Conservation (phyloP, 2,329 filamentous ascomycete genomes). For the Phaeoacremonium minimum region DNA sequence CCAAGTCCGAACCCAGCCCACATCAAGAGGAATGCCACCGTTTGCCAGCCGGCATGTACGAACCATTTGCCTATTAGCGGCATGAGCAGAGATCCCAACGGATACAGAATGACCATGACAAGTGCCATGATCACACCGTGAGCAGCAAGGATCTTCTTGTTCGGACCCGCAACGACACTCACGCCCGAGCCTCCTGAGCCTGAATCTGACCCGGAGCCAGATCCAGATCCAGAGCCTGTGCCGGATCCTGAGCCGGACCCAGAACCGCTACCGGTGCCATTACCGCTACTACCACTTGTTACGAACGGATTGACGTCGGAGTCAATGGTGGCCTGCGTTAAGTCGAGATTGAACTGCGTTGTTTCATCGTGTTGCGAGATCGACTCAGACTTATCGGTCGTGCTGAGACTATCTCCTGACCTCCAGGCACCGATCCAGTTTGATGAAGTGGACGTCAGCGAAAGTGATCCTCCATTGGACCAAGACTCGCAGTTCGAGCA, state of each 20-base stretch:
- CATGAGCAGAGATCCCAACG: conserved; percentile 57
- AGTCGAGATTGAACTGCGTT: conserved; percentile 39
- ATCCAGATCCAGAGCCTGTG: conserved; percentile 4
- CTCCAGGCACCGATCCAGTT: conserved; percentile 54
- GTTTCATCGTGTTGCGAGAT: conserved; percentile 44
- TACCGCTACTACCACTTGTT: conserved; percentile 6
- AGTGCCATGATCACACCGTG: conserved; percentile 60
- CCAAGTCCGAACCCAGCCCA: conserved; percentile 58
- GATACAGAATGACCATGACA: conserved; percentile 55
- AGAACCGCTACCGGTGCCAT: conserved; percentile 1
- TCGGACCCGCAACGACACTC: conserved; percentile 14
- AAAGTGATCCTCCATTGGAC: conserved; percentile 35
- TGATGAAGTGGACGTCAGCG: conserved; percentile 31
- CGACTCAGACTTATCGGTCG: conserved; percentile 27
- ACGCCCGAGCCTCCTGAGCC: conserved; percentile 13
- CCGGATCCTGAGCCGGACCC: conserved; percentile 5
- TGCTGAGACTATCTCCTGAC: conserved; percentile 38
- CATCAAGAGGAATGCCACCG: conserved; percentile 49
- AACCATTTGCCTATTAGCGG: conserved; percentile 53
- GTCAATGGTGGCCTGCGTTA: conserved; percentile 39
- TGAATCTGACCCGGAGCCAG: conserved; percentile 4
- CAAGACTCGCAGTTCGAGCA: conserved; percentile 50
- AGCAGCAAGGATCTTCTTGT: conserved; percentile 23
- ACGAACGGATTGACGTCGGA: conserved; percentile 51
- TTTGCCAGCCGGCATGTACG: conserved; percentile 54